These are phyloP conservation scores for Alternaria ventricosa DNA, from an alignment of 2,329 filamentous ascomycete species.

Conservation along the genomic window DNA sequence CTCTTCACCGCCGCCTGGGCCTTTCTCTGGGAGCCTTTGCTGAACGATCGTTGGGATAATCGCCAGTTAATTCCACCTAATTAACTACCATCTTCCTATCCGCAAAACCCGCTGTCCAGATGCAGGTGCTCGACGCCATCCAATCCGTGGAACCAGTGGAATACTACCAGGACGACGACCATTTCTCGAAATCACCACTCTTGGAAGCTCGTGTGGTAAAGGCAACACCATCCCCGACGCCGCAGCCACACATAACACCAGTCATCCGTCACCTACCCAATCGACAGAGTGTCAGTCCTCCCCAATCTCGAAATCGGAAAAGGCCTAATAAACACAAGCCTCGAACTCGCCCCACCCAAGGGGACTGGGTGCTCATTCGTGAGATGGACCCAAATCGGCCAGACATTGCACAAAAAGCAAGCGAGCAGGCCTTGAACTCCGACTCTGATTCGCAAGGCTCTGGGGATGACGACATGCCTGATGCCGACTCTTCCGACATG, in stretches of 20 bases:
- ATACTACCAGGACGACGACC: slow-evolving; percentile 61
- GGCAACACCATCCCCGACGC: slow-evolving; percentile 59
- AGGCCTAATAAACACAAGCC: slow-evolving; percentile 61
- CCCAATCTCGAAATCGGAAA: slow-evolving; percentile 55
- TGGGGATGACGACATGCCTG: slow-evolving; percentile 48
- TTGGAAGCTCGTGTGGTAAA: slow-evolving; percentile 51
- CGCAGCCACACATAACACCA: slow-evolving; percentile 48
- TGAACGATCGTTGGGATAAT: slow-evolving; percentile 32
- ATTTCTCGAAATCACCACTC: slow-evolving; percentile 51
- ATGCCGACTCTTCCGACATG: slow-evolving; percentile 23
- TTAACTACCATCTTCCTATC: background rate
- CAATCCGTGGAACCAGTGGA: background rate
- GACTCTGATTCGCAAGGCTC: slow-evolving; percentile 54
- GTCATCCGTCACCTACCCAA: slow-evolving; percentile 21
- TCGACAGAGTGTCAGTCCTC: slow-evolving; percentile 50
- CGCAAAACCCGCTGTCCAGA: slow-evolving; percentile 8
- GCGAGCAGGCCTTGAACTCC: slow-evolving; percentile 58
- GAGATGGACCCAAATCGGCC: slow-evolving; percentile 69
- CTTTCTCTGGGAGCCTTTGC: slow-evolving; percentile 24
- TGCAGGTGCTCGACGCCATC: slow-evolving; percentile 35
- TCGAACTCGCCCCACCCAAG: slow-evolving; percentile 58
- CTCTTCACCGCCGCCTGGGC: slow-evolving; percentile 22
- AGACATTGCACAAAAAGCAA: slow-evolving; percentile 68
- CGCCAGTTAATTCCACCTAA: slow-evolving; percentile 6
- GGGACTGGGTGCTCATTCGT: slow-evolving; percentile 71